Conservation (phyloP, 2,329 filamentous ascomycete genomes). For the Sclerotinia subarctica region DNA sequence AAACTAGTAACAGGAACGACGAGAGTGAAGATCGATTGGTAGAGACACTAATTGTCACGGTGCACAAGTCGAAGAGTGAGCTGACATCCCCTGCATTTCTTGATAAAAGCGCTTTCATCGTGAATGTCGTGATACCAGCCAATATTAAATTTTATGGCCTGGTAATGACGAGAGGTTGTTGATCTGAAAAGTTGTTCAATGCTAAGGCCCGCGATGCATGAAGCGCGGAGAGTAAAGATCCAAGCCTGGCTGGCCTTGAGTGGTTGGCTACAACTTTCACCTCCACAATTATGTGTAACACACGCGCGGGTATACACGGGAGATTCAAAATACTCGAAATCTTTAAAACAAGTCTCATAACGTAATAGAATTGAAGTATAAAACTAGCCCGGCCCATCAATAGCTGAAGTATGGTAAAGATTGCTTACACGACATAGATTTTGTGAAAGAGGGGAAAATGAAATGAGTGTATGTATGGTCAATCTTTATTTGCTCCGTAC, state of each 20-base stretch:
- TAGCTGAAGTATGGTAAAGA: slow-evolving; percentile 1
- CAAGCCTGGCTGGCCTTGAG: neutral
- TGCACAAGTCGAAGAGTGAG: neutral
- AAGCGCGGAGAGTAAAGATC: neutral
- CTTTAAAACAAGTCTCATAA: neutral
- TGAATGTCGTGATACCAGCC: slow-evolving; percentile 5
- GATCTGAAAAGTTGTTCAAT: neutral
- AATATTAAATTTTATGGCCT: neutral
- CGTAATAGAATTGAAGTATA: slow-evolving; percentile 2
- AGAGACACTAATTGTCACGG: neutral
- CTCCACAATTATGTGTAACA: slow-evolving; percentile 9
- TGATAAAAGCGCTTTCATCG: neutral
- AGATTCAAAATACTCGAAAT: neutral
- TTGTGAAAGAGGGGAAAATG: slow-evolving; percentile 1
- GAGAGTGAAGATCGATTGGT: neutral
- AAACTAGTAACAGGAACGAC: neutral
- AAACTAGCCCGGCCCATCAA: neutral
- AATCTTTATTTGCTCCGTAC: neutral
- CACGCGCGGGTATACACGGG: neutral
- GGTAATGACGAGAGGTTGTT: neutral
- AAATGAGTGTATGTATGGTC: neutral
- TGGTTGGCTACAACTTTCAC: neutral
- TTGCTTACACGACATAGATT: slow-evolving; percentile 9
- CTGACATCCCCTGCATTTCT: neutral
- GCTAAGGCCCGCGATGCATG: neutral